Percentiles rank a stretch among this genome's conserved stretches.
Evolutionary conservation across 331 rosid species (phyloP).

Genomic region (Quercus phellos): DNA sequence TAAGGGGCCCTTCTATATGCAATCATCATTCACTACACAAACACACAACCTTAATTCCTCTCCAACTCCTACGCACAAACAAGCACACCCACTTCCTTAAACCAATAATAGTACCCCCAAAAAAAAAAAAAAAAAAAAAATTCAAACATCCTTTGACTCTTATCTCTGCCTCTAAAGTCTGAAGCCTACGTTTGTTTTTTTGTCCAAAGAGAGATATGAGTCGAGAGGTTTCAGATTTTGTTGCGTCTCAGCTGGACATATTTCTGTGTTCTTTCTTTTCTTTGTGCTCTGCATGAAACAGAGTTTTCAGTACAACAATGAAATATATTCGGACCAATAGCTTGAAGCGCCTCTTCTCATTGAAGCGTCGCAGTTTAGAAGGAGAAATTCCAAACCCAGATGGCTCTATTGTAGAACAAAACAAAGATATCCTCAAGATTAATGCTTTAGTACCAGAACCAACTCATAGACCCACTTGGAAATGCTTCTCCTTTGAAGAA

Average conservation of each 20-base stretch:
- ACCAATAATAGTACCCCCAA: neutral
- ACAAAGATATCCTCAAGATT: constrained; percentile 10
- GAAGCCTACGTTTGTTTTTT: neutral
- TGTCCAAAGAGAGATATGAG: neutral
- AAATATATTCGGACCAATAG: constrained; percentile 60
- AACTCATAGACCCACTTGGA: constrained; percentile 73
- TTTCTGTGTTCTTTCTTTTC: neutral
- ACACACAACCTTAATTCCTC: constrained; percentile 9
- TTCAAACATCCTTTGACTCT: constrained; percentile 5
- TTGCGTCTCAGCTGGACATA: constrained; percentile 16
- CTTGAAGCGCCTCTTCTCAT: constrained; percentile 74
- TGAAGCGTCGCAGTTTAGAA: constrained; percentile 46
- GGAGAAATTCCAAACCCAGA: constrained; percentile 27
- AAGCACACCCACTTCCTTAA: neutral
- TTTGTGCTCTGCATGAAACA: constrained; percentile 42
- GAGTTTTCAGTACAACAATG: constrained; percentile 46
- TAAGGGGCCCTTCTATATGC: constrained; percentile 14
- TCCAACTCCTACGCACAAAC: no score
- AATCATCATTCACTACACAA: constrained; percentile 4
- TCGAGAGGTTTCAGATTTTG: neutral
- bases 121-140: neutral
- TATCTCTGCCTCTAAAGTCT: neutral
- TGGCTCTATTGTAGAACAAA: constrained; percentile 24
- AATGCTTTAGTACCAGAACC: constrained; percentile 21
- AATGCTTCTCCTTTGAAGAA: constrained; percentile 76